Evolutionary conservation across 2,329 filamentous ascomycete species (phyloP), one percentile per base, ranked within the genome.

Genomic region (Periconia digitata): DNA sequence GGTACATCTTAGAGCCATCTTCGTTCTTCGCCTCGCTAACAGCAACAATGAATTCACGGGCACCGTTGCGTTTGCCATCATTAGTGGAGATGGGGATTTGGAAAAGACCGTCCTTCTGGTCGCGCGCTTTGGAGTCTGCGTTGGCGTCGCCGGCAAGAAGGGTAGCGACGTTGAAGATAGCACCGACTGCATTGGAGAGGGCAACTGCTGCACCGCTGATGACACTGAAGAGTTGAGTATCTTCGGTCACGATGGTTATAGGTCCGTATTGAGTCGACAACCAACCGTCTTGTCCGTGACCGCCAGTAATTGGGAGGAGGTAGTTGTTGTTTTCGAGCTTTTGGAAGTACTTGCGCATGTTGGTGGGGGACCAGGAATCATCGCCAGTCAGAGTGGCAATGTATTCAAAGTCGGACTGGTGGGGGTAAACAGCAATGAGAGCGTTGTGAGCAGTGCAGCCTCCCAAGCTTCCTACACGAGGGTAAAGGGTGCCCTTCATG

Each of bases 361-460:
- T 83, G 1, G 70, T 66, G 0, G 82, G 70, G 0, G 72, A 68
- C 84, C 84, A 87, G 0, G 80, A 81, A 2, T 66, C 56, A 56
- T 87, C 84, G 3, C 83, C 83, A 2, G 84, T 87, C 22, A 85
- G 59, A 12, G 69, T 66, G 3, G 77, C 78, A 46, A 87, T 79
- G 56, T 79, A 69, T 39, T 83, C 73, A 69, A 80, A 87, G 64
- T 87, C 85, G 22, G 76, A 78, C 40, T 79, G 74, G 48, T 82
- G 76, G 0, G 84, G 83, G 50, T 83, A 79, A 21, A 85, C 72
- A 15, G 79, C 75, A 41, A 86, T 79, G 38, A 85, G 67, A 6
- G 82, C 84, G 44, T 87, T 86, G 64, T 87, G 84, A 5, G 79
- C 76, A 1, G 80, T 78, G 65, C 82, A 84, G 4, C 82, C 82